Base-by-base conservation (phyloP, 305 asterid genomes). In the Fraxinus sp. region DNA sequence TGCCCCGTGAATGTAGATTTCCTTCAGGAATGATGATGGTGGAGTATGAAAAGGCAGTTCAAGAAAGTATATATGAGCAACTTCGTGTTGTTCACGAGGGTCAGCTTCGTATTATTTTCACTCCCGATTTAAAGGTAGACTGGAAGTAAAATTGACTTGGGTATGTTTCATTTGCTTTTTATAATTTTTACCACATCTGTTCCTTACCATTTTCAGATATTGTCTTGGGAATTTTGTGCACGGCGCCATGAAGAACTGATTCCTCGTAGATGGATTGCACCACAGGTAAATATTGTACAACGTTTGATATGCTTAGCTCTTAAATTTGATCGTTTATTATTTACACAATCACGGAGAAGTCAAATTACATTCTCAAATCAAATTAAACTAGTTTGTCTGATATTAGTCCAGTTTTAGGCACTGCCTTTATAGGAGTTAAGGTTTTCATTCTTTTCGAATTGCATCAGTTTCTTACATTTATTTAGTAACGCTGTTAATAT, bases 201-300 rank as follows among this genome's bases (percentile, higher is more conserved):
- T 70, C 22, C 76, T 5, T 35, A 71, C 76, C 30, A 35, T 81
- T 30, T 81, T 74, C 83, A 97, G 98, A 97, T 94, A 86, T 84
- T 92, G 62, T 92, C 97, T 33, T 97, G 99, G 99, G 99, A 97
- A 83, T 97, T 94, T 79, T 97, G 98, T 87, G 98, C 97, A 0
- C 92, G 97, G 72, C 93, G 92, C 74, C 99, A 97, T 84, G 99
- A 94, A 87, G 98, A 97, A 86, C 97, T 97, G 88, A 95, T 97
- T 83, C 94, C 98, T 78, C 94, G 99, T 72, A 89, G 95, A 89
- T 83, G 92, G 87, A 94, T 96, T 86, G 97, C 98, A 20, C 98
- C 99, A 7, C 98, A 96, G 98, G 99, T 93, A 85, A 79, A 57
- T 85, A 81, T 77, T 73, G 68, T 82, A 76, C 37, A 70, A 72